These are phyloP conservation scores for Megacollybia marginata DNA, from an alignment of 768 basidiomycete genomes.

Conservation along the genomic window DNA sequence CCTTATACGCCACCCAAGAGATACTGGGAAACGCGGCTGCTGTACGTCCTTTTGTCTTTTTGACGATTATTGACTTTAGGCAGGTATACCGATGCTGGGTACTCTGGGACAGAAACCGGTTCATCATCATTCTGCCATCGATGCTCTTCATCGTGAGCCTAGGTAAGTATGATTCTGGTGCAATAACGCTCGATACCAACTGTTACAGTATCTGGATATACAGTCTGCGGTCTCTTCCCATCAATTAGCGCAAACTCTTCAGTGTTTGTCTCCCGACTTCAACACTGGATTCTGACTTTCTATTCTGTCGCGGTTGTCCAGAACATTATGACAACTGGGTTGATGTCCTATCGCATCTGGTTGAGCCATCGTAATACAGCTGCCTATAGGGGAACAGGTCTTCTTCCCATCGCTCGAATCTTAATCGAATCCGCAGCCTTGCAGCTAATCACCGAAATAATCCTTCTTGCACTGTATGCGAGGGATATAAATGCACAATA, in stretches of 20 bases:
- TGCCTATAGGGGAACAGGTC: slow-evolving; percentile 2
- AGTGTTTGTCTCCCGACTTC: slow-evolving; percentile 12
- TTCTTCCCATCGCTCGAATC: slow-evolving; percentile 12
- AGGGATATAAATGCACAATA: too few relatives aligned
- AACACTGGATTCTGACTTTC: slow-evolving; percentile 13
- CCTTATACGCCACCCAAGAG: too few relatives aligned
- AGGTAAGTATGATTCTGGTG: slow-evolving; percentile 1
- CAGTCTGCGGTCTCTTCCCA: slow-evolving; percentile 9
- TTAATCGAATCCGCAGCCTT: too few relatives aligned
- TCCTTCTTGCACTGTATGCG: slow-evolving; percentile 11
- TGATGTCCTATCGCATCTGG: too few relatives aligned
- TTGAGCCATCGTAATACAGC: slow-evolving; percentile 2
- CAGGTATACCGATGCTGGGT: slow-evolving; percentile 11
- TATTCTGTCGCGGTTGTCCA: too few relatives aligned
- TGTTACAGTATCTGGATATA: slow-evolving; percentile 7
- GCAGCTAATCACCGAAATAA: slow-evolving; percentile 7
- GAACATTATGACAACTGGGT: too few relatives aligned
- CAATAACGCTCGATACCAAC: neutral
- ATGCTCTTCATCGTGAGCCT: slow-evolving; percentile 9
- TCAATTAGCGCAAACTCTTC: slow-evolving; percentile 1
- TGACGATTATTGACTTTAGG: neutral
- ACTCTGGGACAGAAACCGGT: slow-evolving; percentile 10
- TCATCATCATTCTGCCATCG: too few relatives aligned
- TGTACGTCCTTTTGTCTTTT: slow-evolving; percentile 1
- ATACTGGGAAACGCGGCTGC: slow-evolving; percentile 3